Percentiles rank a stretch among this genome's conserved stretches.
These are phyloP conservation scores for Penicillium tannophilum DNA, from an alignment of 495 filamentous ascomycete species.

Conservation along the genomic window DNA sequence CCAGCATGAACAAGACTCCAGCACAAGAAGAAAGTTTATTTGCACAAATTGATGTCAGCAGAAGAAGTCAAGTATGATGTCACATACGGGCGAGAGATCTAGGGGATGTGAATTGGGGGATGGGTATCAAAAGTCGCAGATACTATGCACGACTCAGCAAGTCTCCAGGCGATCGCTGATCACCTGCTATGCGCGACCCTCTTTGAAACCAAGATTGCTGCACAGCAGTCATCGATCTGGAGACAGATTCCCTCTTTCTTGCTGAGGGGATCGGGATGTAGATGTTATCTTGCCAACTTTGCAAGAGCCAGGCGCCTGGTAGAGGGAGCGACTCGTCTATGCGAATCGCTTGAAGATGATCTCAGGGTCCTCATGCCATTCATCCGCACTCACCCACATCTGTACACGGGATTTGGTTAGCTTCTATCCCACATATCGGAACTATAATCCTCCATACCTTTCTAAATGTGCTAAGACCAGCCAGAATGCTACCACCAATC, in stretches of 20 bases:
- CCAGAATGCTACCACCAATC: slow-evolving; percentile 98
- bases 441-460: slow-evolving; percentile 64
- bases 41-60: slow-evolving; percentile 16
- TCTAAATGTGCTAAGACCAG: slow-evolving; percentile 95
- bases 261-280: slow-evolving; percentile 3
- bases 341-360: slow-evolving; percentile 98
- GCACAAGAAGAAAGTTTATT: slow-evolving; percentile 17
- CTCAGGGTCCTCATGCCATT: slow-evolving; percentile 99
- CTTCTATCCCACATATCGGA: neutral
- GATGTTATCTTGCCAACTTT: slow-evolving; percentile 4
- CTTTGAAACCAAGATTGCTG: neutral
- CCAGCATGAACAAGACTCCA: slow-evolving; percentile 11
- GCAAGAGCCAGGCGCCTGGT: neutral
- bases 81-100: slow-evolving; percentile 17
- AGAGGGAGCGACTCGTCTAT: slow-evolving; percentile 33
- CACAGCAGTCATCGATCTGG: slow-evolving; percentile 5
- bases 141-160: slow-evolving; percentile 22
- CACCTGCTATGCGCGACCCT: slow-evolving; percentile 16
- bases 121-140: slow-evolving; percentile 46
- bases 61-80: neutral
- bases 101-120: slow-evolving; percentile 20
- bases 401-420: slow-evolving; percentile 39
- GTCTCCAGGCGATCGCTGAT: slow-evolving; percentile 19
- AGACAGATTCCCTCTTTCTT: slow-evolving; percentile 6
- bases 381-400: slow-evolving; percentile 99